Conservation (phyloP, 805 yeast species). For the Candida dendrica region DNA sequence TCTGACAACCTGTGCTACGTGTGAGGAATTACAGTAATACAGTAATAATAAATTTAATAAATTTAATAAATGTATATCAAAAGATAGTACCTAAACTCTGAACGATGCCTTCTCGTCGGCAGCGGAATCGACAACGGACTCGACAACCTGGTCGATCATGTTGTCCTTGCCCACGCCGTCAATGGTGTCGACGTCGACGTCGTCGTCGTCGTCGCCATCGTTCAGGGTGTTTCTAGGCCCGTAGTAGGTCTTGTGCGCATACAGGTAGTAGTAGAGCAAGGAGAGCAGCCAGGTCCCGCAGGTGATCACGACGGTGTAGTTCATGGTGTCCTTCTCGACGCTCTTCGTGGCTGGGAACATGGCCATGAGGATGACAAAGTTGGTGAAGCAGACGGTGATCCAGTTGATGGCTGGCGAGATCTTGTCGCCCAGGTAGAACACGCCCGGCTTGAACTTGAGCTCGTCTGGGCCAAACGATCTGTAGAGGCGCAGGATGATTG, state of each 20-base stretch:
- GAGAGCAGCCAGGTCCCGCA: conserved; percentile 51
- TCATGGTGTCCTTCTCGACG: conserved; percentile 39
- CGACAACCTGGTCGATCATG: neutral
- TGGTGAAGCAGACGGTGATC: conserved; percentile 40
- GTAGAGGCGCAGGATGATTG: conserved; percentile 20
- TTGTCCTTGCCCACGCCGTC: neutral
- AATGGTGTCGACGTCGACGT: neutral
- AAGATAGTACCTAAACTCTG: too few relatives aligned
- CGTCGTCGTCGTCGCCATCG: conserved; percentile 8
- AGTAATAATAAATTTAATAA: too few relatives aligned
- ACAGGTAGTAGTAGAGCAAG: conserved; percentile 38
- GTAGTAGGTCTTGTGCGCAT: conserved; percentile 43
- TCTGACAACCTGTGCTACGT: too few relatives aligned
- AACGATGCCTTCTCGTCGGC: neutral
- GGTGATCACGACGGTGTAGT: conserved; percentile 57
- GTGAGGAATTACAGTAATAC: too few relatives aligned
- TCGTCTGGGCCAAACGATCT: conserved; percentile 33
- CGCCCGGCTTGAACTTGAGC: conserved; percentile 51
- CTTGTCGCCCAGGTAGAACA: conserved; percentile 48
- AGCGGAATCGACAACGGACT: neutral
- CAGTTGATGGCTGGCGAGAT: conserved; percentile 37
- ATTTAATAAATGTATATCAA: too few relatives aligned
- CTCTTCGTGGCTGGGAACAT: conserved; percentile 48
- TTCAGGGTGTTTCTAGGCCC: conserved; percentile 37
- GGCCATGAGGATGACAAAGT: conserved; percentile 43